Conservation (phyloP, 2,329 filamentous ascomycete genomes). For the Sclerotinia minor region DNA sequence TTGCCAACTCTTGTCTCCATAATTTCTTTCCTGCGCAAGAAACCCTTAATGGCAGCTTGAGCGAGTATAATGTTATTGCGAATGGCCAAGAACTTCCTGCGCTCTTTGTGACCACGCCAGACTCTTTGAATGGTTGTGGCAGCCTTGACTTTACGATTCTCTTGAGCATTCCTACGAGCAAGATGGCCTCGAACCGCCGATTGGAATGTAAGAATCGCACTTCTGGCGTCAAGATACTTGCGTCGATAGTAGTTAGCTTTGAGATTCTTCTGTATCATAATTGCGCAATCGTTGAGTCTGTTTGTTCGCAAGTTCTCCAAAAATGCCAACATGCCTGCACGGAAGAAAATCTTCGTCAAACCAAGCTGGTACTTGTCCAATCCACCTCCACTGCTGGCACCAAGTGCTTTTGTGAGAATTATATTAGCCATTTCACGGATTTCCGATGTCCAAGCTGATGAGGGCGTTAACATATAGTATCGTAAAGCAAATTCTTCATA, state of each 20-base stretch:
- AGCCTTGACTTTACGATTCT: constrained; percentile 78
- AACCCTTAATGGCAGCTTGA: constrained; percentile 89
- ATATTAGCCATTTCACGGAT: constrained; percentile 92
- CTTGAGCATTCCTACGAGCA: constrained; percentile 74
- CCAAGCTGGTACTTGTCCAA: constrained; percentile 96
- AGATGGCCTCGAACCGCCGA: constrained; percentile 74
- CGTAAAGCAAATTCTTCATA: constrained; percentile 97
- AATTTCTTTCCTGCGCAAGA: constrained; percentile 84
- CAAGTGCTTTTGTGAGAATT: constrained; percentile 85
- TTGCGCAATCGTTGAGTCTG: constrained; percentile 87
- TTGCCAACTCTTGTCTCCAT: constrained; percentile 93
- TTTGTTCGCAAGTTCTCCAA: constrained; percentile 90
- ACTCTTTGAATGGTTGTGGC: constrained; percentile 93
- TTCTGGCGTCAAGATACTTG: constrained; percentile 83
- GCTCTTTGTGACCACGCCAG: constrained; percentile 90
- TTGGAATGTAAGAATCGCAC: constrained; percentile 79
- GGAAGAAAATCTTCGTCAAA: constrained; percentile 98
- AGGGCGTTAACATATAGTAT: constrained; percentile 97
- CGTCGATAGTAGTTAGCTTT: constrained; percentile 92
- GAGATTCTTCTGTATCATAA: constrained; percentile 98
- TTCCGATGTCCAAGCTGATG: constrained; percentile 85
- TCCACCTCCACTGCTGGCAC: constrained; percentile 70
- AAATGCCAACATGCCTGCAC: constrained; percentile 97
- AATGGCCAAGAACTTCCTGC: constrained; percentile 75
- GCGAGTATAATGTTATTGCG: constrained; percentile 83